A percentile compares a stretch with the other conserved stretches of the same genome.
phyloP scores from a whole-genome alignment of 805 yeast species.

The Barnettozyma pratensis region DNA sequence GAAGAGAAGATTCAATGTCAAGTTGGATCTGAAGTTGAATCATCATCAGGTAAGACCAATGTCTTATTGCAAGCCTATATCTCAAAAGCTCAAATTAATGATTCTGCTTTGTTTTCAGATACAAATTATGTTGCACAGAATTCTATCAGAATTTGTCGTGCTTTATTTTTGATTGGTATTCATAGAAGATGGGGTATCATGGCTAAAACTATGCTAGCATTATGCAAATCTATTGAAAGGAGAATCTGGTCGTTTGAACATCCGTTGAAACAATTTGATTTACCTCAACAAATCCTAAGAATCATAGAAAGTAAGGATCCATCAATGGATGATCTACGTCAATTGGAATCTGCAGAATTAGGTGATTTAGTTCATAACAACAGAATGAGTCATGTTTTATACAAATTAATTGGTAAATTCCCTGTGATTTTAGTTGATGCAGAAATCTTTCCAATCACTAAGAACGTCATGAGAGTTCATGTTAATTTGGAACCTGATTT shows the following conservation, averaged over 20 bases:
- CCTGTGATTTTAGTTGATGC: constrained; percentile 74
- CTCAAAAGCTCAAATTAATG: constrained; percentile 66
- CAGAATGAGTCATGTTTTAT: constrained; percentile 62
- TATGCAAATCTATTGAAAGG: constrained; percentile 83
- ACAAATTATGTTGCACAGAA: constrained; percentile 93
- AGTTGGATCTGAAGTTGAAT: constrained; percentile 68
- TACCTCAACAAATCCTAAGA: constrained; percentile 61
- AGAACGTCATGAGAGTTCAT: constrained; percentile 79
- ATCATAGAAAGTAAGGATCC: constrained; percentile 61
- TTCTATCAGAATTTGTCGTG: constrained; percentile 88
- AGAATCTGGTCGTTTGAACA: constrained; percentile 88
- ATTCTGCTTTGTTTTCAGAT: constrained; percentile 81
- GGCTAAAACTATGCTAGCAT: constrained; percentile 64
- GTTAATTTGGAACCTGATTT: constrained; percentile 70
- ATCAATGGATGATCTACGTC: constrained; percentile 65
- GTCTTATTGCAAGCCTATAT: constrained; percentile 83
- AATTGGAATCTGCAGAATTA: constrained; percentile 66
- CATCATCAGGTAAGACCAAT: constrained; percentile 83
- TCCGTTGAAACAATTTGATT: constrained; percentile 82
- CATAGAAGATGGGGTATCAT: constrained; percentile 89
- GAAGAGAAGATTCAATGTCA: constrained; percentile 72
- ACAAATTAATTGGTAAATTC: constrained; percentile 58
- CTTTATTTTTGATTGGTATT: constrained; percentile 79
- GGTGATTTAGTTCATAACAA: constrained; percentile 88
- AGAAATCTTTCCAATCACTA: constrained; percentile 84